Evolutionary conservation across 2,329 filamentous ascomycete genomes (phyloP).

Genomic region (Penicillium thymicola): DNA sequence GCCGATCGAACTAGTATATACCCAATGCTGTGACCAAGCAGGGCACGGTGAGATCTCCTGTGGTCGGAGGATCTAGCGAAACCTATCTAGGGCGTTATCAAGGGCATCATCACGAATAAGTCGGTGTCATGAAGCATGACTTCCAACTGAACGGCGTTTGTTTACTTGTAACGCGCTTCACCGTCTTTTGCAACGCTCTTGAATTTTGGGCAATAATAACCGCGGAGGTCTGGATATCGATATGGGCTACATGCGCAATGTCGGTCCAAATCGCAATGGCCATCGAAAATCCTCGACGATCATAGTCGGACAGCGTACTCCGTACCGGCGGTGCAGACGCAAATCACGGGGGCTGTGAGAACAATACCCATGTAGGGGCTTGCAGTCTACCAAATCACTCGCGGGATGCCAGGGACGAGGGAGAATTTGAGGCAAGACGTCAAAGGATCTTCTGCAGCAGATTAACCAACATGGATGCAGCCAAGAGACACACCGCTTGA

Average conservation of each 20-base stretch:
- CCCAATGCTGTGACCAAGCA: neutral
- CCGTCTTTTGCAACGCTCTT: conserved; percentile 22
- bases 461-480: conserved; percentile 13
- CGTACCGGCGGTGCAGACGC: conserved; percentile 24
- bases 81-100: neutral
- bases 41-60: neutral
- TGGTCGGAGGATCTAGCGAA: neutral
- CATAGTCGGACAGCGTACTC: conserved; percentile 8
- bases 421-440: neutral
- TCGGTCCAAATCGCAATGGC: conserved; percentile 15
- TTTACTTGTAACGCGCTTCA: conserved; percentile 17
- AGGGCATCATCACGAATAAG: neutral
- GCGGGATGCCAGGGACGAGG: conserved; percentile 5
- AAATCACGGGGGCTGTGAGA: conserved; percentile 14
- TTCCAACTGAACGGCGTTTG: conserved; percentile 1
- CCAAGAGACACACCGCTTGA: conserved; percentile 25
- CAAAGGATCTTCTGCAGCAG: conserved; percentile 6
- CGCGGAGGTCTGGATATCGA: conserved; percentile 20
- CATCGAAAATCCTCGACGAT: conserved; percentile 8
- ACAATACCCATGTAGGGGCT: conserved; percentile 10
- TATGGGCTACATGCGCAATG: conserved; percentile 19
- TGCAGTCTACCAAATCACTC: neutral
- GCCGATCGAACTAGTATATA: neutral
- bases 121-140: conserved; percentile 4
- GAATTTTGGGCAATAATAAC: conserved; percentile 13